Evolutionary conservation across 1,139 yeast genomes (phyloP).

Genomic region (Hanseniaspora sp.): DNA sequence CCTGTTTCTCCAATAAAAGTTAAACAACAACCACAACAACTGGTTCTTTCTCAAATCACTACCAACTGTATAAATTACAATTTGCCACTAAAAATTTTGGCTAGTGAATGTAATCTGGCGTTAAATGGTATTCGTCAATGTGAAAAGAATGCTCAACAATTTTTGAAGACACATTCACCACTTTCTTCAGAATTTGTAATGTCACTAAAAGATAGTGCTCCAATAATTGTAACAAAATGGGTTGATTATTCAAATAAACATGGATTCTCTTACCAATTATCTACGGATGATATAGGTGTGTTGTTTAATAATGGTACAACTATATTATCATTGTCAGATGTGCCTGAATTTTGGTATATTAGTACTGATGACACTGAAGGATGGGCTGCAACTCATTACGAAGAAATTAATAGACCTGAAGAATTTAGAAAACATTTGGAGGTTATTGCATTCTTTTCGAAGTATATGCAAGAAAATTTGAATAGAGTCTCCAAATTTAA

Average conservation of each 20-base stretch:
- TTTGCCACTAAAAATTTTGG: slow-evolving; percentile 33
- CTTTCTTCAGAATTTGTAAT: slow-evolving; percentile 11
- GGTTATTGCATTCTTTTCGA: slow-evolving; percentile 72
- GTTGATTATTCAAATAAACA: slow-evolving; percentile 94
- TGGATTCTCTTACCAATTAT: slow-evolving; percentile 87
- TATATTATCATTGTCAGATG: slow-evolving; percentile 56
- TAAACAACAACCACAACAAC: slow-evolving; percentile 14
- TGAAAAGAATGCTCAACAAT: slow-evolving; percentile 33
- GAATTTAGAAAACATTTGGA: slow-evolving; percentile 62
- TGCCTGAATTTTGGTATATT: slow-evolving; percentile 50
- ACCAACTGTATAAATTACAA: slow-evolving; percentile 28
- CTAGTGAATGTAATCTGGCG: slow-evolving; percentile 36
- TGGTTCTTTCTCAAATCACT: slow-evolving; percentile 16
- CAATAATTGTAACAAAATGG: slow-evolving; percentile 84
- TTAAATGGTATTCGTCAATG: slow-evolving; percentile 35
- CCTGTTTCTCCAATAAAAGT: slow-evolving; percentile 15
- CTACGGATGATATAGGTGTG: slow-evolving; percentile 88
- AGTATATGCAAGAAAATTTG: slow-evolving; percentile 70
- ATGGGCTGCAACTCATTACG: slow-evolving; percentile 61
- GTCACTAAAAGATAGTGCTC: slow-evolving; percentile 38
- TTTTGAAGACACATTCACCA: slow-evolving; percentile 5
- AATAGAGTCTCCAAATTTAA: slow-evolving; percentile 54
- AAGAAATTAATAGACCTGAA: slow-evolving; percentile 45
- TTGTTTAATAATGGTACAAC: slow-evolving; percentile 76
- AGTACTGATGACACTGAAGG: slow-evolving; percentile 54